These are phyloP conservation scores for Skeletonema tropicum DNA, from an alignment of 108 stramenopile genomes.

Conservation along the genomic window DNA sequence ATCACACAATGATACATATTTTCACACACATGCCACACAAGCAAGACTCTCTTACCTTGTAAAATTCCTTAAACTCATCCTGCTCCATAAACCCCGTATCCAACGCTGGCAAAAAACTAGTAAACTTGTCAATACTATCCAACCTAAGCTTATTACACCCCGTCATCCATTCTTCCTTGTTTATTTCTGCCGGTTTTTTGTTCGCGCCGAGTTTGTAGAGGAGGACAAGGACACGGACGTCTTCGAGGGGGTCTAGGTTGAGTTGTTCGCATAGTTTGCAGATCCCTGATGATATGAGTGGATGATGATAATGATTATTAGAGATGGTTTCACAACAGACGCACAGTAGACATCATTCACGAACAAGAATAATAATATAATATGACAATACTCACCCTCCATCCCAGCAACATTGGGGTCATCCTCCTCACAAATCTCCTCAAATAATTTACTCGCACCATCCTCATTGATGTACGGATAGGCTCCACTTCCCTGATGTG, in stretches of 20 bases:
- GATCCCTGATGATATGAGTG: constrained; percentile 54
- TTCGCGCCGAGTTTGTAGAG: constrained; percentile 84
- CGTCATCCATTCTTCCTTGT: constrained; percentile 72
- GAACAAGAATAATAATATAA: neutral
- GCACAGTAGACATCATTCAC: too few relatives aligned
- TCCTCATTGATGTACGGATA: constrained; percentile 17
- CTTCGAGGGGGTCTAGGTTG: constrained; percentile 79
- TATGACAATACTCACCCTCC: constrained; percentile 55
- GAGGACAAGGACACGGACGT: constrained; percentile 87
- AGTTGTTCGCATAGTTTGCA: constrained; percentile 77
- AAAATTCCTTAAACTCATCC: constrained; percentile 88
- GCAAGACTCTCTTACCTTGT: constrained; percentile 76
- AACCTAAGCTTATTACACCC: constrained; percentile 64
- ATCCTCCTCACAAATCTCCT: constrained; percentile 69
- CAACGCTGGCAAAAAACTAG: constrained; percentile 64
- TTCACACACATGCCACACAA: too few relatives aligned
- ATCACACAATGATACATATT: too few relatives aligned
- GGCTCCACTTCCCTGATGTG: neutral
- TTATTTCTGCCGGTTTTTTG: constrained; percentile 84
- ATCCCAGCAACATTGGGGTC: constrained; percentile 63
- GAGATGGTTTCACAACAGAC: neutral
- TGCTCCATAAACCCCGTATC: constrained; percentile 90
- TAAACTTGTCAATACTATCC: constrained; percentile 71
- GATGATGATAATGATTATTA: neutral
- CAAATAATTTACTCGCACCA: constrained; percentile 54